A percentile compares a stretch with the other conserved stretches of the same genome.
Evolutionary conservation across 495 filamentous ascomycete genomes (phyloP).

Genomic region (Penicillium longicatenatum): DNA sequence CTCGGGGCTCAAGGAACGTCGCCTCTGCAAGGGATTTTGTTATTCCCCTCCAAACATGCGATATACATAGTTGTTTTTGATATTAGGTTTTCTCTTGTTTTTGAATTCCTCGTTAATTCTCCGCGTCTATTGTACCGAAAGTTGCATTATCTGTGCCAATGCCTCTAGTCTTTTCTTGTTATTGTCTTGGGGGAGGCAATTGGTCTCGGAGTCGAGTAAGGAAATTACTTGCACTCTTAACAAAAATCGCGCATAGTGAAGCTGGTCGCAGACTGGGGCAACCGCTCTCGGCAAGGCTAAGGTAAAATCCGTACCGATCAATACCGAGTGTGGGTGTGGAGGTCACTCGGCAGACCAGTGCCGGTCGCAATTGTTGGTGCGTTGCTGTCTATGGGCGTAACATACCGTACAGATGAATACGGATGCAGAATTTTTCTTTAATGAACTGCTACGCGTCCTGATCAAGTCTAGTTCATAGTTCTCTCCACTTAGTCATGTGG

Average conservation of each 20-base stretch:
- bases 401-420: not conserved
- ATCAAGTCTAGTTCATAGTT: not conserved
- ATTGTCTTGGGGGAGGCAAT: not conserved
- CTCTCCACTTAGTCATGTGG: not conserved
- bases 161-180: not conserved
- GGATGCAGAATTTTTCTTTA: not conserved
- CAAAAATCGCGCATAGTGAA: slow-evolving; percentile 39
- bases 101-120: slow-evolving; percentile 12
- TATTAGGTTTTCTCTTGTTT: not conserved
- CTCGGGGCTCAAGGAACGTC: slow-evolving; percentile 22
- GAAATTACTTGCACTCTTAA: slow-evolving; percentile 9
- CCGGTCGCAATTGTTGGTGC: slow-evolving; percentile 11
- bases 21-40: slow-evolving; percentile 25
- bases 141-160: not conserved
- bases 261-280: slow-evolving; percentile 20
- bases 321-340: slow-evolving; percentile 13
- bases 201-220: not conserved
- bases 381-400: not conserved
- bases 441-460: not conserved
- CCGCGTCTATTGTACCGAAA: not conserved
- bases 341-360: slow-evolving; percentile 22
- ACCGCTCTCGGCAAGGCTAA: slow-evolving; percentile 23
- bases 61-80: not conserved
- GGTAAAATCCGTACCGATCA: slow-evolving; percentile 11
- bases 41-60: slow-evolving; percentile 5